These are phyloP conservation scores for Saccharum spontaneum DNA, from an alignment of 176 grass and related monocot species.

Conservation along the genomic window DNA sequence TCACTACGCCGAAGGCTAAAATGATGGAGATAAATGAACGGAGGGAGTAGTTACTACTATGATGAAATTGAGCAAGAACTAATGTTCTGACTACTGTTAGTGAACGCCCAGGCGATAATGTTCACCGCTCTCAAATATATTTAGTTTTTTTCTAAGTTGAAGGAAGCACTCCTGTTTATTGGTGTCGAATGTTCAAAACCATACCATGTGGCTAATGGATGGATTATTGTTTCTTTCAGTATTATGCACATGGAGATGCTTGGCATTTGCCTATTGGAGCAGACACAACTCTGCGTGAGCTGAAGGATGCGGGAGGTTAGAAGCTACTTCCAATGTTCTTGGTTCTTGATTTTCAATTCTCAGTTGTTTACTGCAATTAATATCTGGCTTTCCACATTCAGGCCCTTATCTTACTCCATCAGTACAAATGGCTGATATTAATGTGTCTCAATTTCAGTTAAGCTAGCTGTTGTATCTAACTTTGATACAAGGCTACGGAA, in stretches of 20 bases:
- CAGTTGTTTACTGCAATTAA: not conserved
- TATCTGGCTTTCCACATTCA: not conserved
- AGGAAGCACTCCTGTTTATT: not conserved
- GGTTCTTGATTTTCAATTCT: constrained; percentile 8
- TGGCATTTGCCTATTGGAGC: constrained; percentile 72
- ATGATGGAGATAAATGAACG: too few species aligned
- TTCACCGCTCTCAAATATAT: not conserved
- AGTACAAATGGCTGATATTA: not conserved
- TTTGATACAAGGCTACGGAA: constrained; percentile 81
- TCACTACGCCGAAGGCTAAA: too few species aligned
- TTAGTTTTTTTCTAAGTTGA: not conserved
- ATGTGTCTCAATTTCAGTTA: constrained; percentile 67
- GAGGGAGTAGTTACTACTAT: too few species aligned
- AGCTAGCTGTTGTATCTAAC: constrained; percentile 89
- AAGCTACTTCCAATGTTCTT: constrained; percentile 32
- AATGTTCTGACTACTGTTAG: not conserved
- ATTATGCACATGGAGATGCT: constrained; percentile 75
- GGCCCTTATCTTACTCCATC: not conserved
- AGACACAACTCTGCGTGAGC: constrained; percentile 47
- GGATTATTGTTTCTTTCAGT: constrained; percentile 35
- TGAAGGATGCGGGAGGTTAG: constrained; percentile 85
- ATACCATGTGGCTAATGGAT: not conserved
- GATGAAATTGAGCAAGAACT: not conserved
- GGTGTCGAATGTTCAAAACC: not conserved
- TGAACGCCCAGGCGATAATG: not conserved